These are phyloP conservation scores for Verticillium zaregamsianum DNA, from an alignment of 2,329 filamentous ascomycete genomes.

Conservation along the genomic window DNA sequence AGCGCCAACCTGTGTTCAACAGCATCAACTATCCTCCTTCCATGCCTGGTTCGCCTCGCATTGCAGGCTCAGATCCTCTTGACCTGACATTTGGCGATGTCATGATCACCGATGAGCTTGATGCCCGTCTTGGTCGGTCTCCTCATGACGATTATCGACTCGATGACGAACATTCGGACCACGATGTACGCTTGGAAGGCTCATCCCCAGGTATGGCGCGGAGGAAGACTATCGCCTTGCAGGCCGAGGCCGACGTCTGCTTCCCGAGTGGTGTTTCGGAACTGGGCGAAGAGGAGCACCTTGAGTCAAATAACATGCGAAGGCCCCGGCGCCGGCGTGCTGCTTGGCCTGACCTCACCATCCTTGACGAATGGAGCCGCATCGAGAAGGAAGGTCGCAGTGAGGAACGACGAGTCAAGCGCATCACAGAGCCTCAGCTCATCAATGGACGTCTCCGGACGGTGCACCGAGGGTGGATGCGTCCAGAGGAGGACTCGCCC, in stretches of 20 bases:
- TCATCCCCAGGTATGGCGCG: conserved; percentile 20
- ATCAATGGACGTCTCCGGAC: conserved; percentile 86
- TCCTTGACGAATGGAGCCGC: conserved; percentile 83
- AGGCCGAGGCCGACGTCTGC: conserved; percentile 84
- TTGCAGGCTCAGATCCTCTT: conserved; percentile 43
- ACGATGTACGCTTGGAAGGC: conserved; percentile 11
- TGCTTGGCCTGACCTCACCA: conserved; percentile 81
- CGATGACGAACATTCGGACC: conserved; percentile 27
- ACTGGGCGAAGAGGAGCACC: conserved; percentile 64
- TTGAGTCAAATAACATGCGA: conserved; percentile 25
- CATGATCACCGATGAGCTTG: conserved; percentile 65
- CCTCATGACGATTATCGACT: conserved; percentile 18
- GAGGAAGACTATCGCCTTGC: conserved; percentile 55
- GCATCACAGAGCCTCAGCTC: conserved; percentile 88
- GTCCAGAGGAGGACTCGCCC: conserved; percentile 81
- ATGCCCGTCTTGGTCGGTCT: conserved; percentile 28
- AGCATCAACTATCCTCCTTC: conserved; percentile 68
- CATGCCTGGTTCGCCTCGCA: conserved; percentile 56
- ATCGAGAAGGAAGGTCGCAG: conserved; percentile 86
- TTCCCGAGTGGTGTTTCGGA: conserved; percentile 82
- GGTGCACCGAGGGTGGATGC: conserved; percentile 76
- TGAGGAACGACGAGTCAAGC: conserved; percentile 80
- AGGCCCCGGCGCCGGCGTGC: conserved; percentile 47
- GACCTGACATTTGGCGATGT: conserved; percentile 63
- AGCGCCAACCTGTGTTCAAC: conserved; percentile 32